phyloP scores from a whole-genome alignment of 257 asterid genomes.

The Penstemon davidsonii region DNA sequence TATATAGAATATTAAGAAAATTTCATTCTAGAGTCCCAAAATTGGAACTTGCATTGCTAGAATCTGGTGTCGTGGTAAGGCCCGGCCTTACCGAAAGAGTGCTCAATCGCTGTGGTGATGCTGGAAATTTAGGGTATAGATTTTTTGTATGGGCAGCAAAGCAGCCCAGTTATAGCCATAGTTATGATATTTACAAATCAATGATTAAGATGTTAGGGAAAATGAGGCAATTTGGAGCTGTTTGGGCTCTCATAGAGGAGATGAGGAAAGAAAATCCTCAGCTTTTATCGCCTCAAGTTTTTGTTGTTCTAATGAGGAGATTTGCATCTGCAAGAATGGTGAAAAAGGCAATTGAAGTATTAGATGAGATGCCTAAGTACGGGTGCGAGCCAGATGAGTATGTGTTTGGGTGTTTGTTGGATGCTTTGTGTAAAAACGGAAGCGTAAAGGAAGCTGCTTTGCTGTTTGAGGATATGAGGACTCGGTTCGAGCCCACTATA shows the following conservation, averaged over 20 bases:
- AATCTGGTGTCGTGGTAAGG: slow-evolving; percentile 69
- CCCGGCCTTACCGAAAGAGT: slow-evolving; percentile 85
- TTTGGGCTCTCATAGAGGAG: slow-evolving; percentile 96
- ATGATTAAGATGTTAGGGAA: slow-evolving; percentile 76
- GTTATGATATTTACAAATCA: slow-evolving; percentile 73
- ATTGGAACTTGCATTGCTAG: slow-evolving; percentile 79
- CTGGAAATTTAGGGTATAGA: slow-evolving; percentile 86
- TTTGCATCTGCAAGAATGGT: slow-evolving; percentile 90
- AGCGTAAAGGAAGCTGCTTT: slow-evolving; percentile 85
- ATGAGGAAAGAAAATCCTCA: slow-evolving; percentile 84
- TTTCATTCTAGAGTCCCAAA: slow-evolving; percentile 81
- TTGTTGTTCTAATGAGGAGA: slow-evolving; percentile 85
- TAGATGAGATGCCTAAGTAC: slow-evolving; percentile 92
- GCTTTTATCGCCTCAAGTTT: slow-evolving; percentile 66
- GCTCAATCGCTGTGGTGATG: slow-evolving; percentile 88
- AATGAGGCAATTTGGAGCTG: slow-evolving; percentile 94
- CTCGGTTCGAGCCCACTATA: slow-evolving; percentile 67
- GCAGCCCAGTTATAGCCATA: slow-evolving; percentile 75
- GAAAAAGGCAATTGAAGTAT: slow-evolving; percentile 80
- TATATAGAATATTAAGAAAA: slow-evolving; percentile 62
- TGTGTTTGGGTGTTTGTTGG: slow-evolving; percentile 84
- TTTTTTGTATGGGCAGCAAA: slow-evolving; percentile 84
- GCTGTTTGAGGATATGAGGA: slow-evolving; percentile 80
- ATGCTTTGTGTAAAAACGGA: slow-evolving; percentile 89
- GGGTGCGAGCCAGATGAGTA: slow-evolving; percentile 92